Conservation (phyloP, 345 rosid species). For the Salix brachista region DNA sequence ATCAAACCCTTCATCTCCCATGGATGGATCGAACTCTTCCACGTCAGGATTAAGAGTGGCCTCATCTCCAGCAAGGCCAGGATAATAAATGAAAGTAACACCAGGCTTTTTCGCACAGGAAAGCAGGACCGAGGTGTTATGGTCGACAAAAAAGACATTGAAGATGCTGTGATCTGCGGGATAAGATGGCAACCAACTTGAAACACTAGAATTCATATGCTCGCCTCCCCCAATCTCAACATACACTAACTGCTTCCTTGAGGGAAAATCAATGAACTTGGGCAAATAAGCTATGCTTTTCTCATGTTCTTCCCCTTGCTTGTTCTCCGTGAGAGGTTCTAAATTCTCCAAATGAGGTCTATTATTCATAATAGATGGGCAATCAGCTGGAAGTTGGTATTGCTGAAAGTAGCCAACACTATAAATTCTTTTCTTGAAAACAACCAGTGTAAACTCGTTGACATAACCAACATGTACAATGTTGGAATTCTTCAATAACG, state of each 20-base stretch:
- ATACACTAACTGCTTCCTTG: constrained; percentile 53
- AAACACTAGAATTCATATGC: constrained; percentile 41
- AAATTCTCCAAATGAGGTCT: constrained; percentile 40
- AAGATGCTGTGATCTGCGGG: constrained; percentile 55
- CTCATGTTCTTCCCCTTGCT: constrained; percentile 38
- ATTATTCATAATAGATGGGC: constrained; percentile 47
- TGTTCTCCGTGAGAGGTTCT: constrained; percentile 59
- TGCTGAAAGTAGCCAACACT: constrained; percentile 40
- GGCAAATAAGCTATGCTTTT: constrained; percentile 54
- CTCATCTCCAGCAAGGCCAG: constrained; percentile 55
- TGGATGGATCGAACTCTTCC: constrained; percentile 47
- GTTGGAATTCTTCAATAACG: constrained; percentile 55
- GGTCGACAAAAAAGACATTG: constrained; percentile 68
- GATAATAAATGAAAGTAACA: constrained; percentile 68
- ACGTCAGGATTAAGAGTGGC: constrained; percentile 3
- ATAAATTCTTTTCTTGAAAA: constrained; percentile 53
- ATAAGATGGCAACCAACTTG: constrained; percentile 61
- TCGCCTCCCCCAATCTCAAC: constrained; percentile 63
- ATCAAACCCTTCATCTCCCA: constrained; percentile 58
- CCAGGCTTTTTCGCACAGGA: constrained; percentile 67
- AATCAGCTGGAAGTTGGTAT: constrained; percentile 49
- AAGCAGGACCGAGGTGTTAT: constrained; percentile 67
- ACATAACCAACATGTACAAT: constrained; percentile 64
- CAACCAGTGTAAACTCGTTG: constrained; percentile 55
- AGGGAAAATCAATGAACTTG: constrained; percentile 45